Conservation (phyloP, 768 basidiomycete species). For the Hericium rajendrae region DNA sequence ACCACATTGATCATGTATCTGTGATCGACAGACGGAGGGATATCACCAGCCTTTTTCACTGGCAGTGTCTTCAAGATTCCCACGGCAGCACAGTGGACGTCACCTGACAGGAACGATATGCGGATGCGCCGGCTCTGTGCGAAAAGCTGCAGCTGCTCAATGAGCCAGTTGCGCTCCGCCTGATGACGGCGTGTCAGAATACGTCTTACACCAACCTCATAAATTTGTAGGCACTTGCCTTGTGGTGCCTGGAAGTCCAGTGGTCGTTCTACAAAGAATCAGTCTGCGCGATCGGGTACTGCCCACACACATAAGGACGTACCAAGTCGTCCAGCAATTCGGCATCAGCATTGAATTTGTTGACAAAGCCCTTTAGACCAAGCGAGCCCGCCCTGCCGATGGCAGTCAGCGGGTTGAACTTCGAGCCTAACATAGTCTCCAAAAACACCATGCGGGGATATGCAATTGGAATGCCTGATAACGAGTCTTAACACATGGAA, state of each 20-base stretch:
- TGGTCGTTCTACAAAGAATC: constrained; percentile 61
- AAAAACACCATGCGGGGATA: constrained; percentile 93
- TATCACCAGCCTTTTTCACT: constrained; percentile 35
- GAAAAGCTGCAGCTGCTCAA: constrained; percentile 68
- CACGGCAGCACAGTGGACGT: constrained; percentile 89
- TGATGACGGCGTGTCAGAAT: constrained; percentile 23
- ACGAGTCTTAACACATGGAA: neutral
- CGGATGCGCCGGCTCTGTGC: constrained; percentile 55
- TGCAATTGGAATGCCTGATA: constrained; percentile 65
- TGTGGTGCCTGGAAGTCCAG: constrained; percentile 78
- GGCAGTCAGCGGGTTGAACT: constrained; percentile 75
- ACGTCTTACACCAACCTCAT: neutral
- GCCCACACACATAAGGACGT: constrained; percentile 11
- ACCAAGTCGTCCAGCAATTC: constrained; percentile 92
- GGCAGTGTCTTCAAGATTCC: constrained; percentile 64
- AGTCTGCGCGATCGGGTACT: neutral
- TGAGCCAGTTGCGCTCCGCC: constrained; percentile 86
- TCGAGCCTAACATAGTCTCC: constrained; percentile 68
- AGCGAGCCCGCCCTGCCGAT: constrained; percentile 60
- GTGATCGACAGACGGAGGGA: constrained; percentile 51
- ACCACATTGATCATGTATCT: constrained; percentile 90
- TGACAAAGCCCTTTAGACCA: constrained; percentile 71
- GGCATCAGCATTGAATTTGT: constrained; percentile 86
- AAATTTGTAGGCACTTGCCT: constrained; percentile 31
- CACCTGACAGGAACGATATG: constrained; percentile 83